These are phyloP conservation scores for Podaxis mareebaensis DNA, from an alignment of 768 basidiomycete genomes.

Conservation along the genomic window DNA sequence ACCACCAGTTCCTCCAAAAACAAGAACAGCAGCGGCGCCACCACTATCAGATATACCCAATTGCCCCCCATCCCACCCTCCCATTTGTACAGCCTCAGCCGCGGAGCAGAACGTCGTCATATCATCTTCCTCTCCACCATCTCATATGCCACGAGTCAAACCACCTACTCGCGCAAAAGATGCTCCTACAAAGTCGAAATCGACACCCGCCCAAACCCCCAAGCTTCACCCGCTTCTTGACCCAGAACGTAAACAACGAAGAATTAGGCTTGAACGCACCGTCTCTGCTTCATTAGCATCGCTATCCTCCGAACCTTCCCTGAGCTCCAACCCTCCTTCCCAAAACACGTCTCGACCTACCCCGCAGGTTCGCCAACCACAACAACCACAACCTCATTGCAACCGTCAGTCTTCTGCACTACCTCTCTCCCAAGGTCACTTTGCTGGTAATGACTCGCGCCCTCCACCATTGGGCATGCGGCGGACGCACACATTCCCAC, in stretches of 20 bases:
- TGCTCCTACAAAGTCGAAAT: constrained; percentile 15
- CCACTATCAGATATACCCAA: background rate
- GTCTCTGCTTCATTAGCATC: constrained; percentile 7
- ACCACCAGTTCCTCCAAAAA: constrained; percentile 19
- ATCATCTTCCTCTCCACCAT: background rate
- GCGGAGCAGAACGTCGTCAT: background rate
- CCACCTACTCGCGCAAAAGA: background rate
- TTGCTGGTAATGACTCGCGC: constrained; percentile 17
- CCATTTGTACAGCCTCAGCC: constrained; percentile 17
- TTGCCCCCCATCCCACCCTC: constrained; percentile 16
- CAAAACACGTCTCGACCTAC: background rate
- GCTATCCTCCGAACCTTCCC: constrained; percentile 3
- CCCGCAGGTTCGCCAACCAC: background rate
- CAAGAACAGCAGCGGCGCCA: constrained; percentile 6
- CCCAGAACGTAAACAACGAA: constrained; percentile 10
- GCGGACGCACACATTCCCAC: constrained; percentile 29
- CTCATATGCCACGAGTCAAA: background rate
- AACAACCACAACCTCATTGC: constrained; percentile 10
- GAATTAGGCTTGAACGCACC: constrained; percentile 14
- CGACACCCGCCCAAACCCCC: constrained; percentile 14
- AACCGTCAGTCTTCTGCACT: constrained; percentile 20
- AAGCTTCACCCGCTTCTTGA: constrained; percentile 15
- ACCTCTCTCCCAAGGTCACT: constrained; percentile 8
- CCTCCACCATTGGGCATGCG: constrained; percentile 42
- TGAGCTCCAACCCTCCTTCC: constrained; percentile 10